Evolutionary conservation across 2,329 filamentous ascomycete genomes (phyloP).

Genomic region (Zasmidium angulare): DNA sequence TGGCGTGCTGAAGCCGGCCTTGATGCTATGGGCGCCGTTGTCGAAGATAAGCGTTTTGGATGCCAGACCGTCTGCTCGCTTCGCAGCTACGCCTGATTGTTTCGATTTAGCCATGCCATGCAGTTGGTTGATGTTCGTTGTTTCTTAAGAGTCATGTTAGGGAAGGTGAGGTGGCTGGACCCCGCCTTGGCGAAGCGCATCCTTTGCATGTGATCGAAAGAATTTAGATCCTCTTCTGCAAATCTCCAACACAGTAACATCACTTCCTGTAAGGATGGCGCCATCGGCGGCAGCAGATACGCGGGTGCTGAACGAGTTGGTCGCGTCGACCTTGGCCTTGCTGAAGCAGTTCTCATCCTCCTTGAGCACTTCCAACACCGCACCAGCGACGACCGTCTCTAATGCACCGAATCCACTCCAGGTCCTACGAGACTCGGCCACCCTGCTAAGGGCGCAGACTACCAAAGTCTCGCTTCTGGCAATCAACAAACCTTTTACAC

Average conservation of each 20-base stretch:
- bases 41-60: slow-evolving; percentile 76
- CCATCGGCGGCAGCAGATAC: slow-evolving; percentile 23
- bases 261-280: slow-evolving; percentile 30
- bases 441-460: slow-evolving; percentile 74
- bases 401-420: slow-evolving; percentile 57
- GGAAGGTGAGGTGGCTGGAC: slow-evolving; percentile 9
- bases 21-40: slow-evolving; percentile 89
- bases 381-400: slow-evolving; percentile 24
- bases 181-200: too few relatives aligned
- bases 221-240: not conserved
- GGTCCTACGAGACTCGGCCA: slow-evolving; percentile 69
- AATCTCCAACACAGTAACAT: not conserved
- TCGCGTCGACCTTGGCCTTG: slow-evolving; percentile 32
- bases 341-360: slow-evolving; percentile 33
- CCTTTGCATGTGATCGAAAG: not conserved
- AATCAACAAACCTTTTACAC: slow-evolving; percentile 83
- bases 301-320: slow-evolving; percentile 30
- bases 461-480: slow-evolving; percentile 86
- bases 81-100: slow-evolving; percentile 2
- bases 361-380: slow-evolving; percentile 25
- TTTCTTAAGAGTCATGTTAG: too few relatives aligned
- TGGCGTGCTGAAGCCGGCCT: slow-evolving; percentile 69
- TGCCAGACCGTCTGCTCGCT: slow-evolving; percentile 18
- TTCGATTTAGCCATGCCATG: slow-evolving; percentile 14
- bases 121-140: slow-evolving; percentile 6